phyloP scores from a whole-genome alignment of 2,329 filamentous ascomycete genomes.

The Drechslerella stenobrocha region DNA sequence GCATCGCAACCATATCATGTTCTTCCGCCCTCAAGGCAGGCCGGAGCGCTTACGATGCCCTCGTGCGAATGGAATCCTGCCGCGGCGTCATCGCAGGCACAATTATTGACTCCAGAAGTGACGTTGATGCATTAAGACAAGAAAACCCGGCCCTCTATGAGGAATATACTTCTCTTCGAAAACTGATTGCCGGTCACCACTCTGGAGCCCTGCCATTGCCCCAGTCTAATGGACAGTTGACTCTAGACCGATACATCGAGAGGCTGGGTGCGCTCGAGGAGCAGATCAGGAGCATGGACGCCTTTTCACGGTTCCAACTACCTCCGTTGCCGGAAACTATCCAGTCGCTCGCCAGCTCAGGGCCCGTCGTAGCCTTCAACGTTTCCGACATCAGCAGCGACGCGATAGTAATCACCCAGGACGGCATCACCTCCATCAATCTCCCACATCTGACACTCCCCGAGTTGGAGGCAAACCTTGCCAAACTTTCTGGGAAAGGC shows the following conservation, averaged over 20 bases:
- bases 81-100: not conserved
- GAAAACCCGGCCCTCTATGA: not conserved
- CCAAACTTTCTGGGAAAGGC: not conserved
- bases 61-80: not conserved
- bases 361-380: constrained; percentile 45
- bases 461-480: too few species aligned
- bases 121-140: too few species aligned
- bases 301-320: constrained; percentile 19
- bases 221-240: too few species aligned
- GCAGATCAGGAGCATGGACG: not conserved
- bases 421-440: constrained; percentile 12
- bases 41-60: not conserved
- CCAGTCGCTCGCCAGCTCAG: constrained; percentile 2
- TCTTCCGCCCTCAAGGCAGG: not conserved
- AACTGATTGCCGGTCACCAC: not conserved
- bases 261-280: too few species aligned
- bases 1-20: not conserved
- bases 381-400: constrained; percentile 20
- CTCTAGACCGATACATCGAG: too few species aligned
- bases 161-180: not conserved
- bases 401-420: constrained; percentile 44
- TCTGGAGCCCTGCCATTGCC: too few species aligned
- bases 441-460: constrained; percentile 13
- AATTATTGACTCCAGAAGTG: not conserved
- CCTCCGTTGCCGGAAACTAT: constrained; percentile 6